phyloP scores from a whole-genome alignment of 1,284 basidiomycete species.

The Pterula multifida region DNA sequence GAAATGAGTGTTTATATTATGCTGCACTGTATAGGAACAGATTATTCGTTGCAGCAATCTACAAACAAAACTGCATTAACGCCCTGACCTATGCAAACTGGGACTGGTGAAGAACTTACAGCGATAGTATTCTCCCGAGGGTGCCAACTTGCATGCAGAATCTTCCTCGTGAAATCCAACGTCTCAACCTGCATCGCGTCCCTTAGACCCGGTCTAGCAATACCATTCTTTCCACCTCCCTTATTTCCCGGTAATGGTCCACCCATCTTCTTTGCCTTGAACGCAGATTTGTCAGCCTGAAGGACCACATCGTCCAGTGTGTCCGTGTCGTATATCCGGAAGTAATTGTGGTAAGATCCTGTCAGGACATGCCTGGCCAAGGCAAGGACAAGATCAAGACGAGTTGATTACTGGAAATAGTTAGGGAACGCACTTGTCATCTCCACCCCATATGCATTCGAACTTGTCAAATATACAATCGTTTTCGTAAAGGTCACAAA shows the following conservation, averaged over 20 bases:
- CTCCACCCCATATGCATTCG: constrained; percentile 92
- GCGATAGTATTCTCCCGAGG: constrained; percentile 96
- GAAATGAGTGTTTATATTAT: constrained; percentile 24
- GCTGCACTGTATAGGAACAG: constrained; percentile 80
- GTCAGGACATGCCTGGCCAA: constrained; percentile 77
- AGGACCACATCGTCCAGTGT: constrained; percentile 85
- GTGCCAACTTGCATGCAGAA: constrained; percentile 95
- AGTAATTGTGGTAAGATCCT: constrained; percentile 99
- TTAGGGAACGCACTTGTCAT: constrained; percentile 72
- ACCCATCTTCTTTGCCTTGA: constrained; percentile 98
- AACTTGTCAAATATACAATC: constrained; percentile 99
- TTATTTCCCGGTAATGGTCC: constrained; percentile 65
- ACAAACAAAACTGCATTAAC: constrained; percentile 10
- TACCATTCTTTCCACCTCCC: constrained; percentile 58
- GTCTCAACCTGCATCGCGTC: constrained; percentile 85
- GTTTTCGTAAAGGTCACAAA: constrained; percentile 99
- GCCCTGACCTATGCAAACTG: neutral
- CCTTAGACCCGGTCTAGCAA: constrained; percentile 53
- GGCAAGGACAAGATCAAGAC: constrained; percentile 6
- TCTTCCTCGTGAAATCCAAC: constrained; percentile 99
- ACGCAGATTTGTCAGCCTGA: constrained; percentile 98
- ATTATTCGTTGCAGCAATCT: constrained; percentile 95
- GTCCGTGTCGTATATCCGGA: constrained; percentile 97
- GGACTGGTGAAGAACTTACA: constrained; percentile 33
- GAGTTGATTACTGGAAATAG: constrained; percentile 9